Evolutionary conservation across 805 yeast genomes (phyloP), one percentile per base, ranked within the genome.

Genomic region (Candida xiaguanensis): DNA sequence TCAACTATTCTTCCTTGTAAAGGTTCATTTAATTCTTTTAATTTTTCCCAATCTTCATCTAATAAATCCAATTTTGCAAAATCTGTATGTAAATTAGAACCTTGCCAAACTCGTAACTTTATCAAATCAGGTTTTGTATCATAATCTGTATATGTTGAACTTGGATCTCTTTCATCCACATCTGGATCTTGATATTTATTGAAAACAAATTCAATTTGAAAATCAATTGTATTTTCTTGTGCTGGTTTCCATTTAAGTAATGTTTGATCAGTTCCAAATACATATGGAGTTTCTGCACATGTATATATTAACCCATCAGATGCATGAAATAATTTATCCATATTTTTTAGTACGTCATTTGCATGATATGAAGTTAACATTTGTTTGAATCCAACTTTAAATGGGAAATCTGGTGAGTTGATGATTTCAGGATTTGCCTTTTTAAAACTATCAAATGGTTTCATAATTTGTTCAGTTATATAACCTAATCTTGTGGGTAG

Each of bases 221-320:
- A 93, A 61, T 93, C 99, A 31, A 95, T 78, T 0, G 97, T 84
- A 52, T 93, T 95, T 59, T 91, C 99, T 46, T 86, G 86, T 9
- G 95, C 87, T 2, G 99, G 98, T 55, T 93, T 93, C 99, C 99
- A 93, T 62, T 95, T 93, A 40, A 93, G 65, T 36, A 93, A 67
- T 5, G 88, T 78, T 0, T 78, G 74, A 59, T 93, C 98, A 1
- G 98, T 91, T 11, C 98, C 98, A 46, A 82, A 78, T 2, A 78
- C 70, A 61, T 93, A 93, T 0, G 96, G 95, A 1, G 91, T 78
- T 38, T 80, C 87, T 31, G 95, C 84, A 47, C 95, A 87, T 2
- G 99, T 93, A 59, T 89, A 86, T 44, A 93, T 87, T 19, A 93
- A 72, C 1, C 99, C 99, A 64, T 93, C 99, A 3, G 93, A 81